Evolutionary conservation across 108 stramenopile genomes (phyloP).

Genomic region (Schizochytrium sp.): DNA sequence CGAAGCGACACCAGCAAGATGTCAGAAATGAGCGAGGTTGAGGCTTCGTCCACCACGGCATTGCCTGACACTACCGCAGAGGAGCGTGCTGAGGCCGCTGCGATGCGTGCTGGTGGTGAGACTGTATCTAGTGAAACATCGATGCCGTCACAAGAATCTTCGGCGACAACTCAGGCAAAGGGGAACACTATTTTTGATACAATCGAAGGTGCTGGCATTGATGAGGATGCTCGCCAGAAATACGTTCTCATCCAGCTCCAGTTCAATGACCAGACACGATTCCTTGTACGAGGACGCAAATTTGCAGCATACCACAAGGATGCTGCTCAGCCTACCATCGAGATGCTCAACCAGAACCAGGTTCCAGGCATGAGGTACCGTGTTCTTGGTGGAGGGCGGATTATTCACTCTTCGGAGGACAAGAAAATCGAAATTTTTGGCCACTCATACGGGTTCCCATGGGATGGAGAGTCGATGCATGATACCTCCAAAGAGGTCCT

Average conservation of each 20-base stretch:
- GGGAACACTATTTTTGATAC: conserved; percentile 11
- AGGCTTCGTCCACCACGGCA: no score
- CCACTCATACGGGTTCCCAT: conserved; percentile 52
- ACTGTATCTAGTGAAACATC: no score
- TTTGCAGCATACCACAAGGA: conserved; percentile 55
- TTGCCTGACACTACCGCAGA: no score
- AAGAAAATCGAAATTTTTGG: conserved; percentile 50
- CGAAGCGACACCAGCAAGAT: no score
- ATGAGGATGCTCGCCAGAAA: conserved; percentile 37
- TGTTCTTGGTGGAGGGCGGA: conserved; percentile 46
- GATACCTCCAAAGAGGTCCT: conserved; percentile 18
- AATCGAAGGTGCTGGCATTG: conserved; percentile 10
- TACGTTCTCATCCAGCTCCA: conserved; percentile 43
- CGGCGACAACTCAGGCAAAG: no score
- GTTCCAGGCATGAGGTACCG: conserved; percentile 16
- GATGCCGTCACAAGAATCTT: no score
- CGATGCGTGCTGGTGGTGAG: no score
- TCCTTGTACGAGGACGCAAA: conserved; percentile 29
- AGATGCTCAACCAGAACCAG: not conserved
- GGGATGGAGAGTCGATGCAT: conserved; percentile 23
- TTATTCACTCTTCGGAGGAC: conserved; percentile 32
- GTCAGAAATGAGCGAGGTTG: no score
- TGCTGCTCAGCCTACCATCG: conserved; percentile 4
- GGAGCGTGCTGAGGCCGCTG: no score
- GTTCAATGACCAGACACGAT: not conserved